Evolutionary conservation across 192 early-diverging fungal species (phyloP), one percentile per base, ranked within the genome.

Genomic region (Glomus cerebriforme): DNA sequence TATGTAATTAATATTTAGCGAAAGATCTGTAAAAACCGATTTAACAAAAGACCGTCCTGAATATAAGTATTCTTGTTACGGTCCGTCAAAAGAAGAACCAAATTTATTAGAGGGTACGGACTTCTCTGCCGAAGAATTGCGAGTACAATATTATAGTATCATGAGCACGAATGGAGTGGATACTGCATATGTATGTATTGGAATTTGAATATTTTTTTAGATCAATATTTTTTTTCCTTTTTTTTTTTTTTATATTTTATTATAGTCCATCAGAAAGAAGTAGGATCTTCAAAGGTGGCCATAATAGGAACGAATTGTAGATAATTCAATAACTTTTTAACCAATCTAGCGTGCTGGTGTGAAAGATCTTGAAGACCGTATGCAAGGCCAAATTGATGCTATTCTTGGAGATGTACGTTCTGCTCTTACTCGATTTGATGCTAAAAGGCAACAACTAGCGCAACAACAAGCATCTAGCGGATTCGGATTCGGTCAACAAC

Each of bases 101-200:
- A 91, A 84, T 77, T 45, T 91, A 31, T 63, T 92, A 22, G 83
- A 80, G 0, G 90, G 87, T 3, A 91, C 89, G 4, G 91, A 92
- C 75, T 78, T 83, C 49, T 88, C 86, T 47, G 86, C 84, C 17
- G 91, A 92, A 83, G 91, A 92, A 69, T 82, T 85, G 62, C 81
- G 89, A 26, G 35, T 88, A 17, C 79, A 85, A 10, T 90, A 83
- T 63, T 83, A 82, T 64, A 29, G 60, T 35, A 73, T 80, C 47
- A 79, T 69, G 79, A 67, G 77, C 2, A 73, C 73, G 7, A 27
- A 9, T 15, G 83, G 85, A 59, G 77, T 72, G 34, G 71, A 77
- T n/a, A 15, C 37, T n/a, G 22, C 24, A 66, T 77, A 77, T 45
- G 75, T 77, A 77, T 47, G 59, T 31, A 77, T 37, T 39, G 13